Evolutionary conservation across 306 rosid species (phyloP), one percentile per base, ranked within the genome.

Genomic region (Lupinus albus): DNA sequence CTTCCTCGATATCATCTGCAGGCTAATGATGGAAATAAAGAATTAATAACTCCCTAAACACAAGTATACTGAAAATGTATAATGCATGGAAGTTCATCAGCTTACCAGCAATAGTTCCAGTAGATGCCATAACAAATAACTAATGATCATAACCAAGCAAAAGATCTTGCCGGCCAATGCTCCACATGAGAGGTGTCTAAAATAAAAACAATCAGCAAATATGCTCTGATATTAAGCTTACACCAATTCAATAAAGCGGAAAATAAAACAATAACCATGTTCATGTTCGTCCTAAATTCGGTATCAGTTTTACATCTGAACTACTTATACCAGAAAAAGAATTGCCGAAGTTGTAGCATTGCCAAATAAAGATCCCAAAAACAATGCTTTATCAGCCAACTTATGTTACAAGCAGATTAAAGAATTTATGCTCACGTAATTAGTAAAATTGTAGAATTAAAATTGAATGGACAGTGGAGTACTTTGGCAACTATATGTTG

Each of bases 101-200:
- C 68, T 21, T 79, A 91, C 95, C 87, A 87, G 81, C 88, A 84
- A 92, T 14, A 84, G 53, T 67, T 92, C 85, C 84, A 89, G 62
- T 46, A 89, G 73, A 75, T 77, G 84, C 96, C 92, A 89, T 20
- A 92, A 28, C 75, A 87, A 52, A 76, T 82, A 92, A 64, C 85
- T 90, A 49, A 84, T 68, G 61, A 87, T 80, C 96, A 89, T 84
- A 68, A 83, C 91, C 80, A 87, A 72, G 82, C 88, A 87, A 80
- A 87, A 87, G 36, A 89, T 82, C 77, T 87, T 89, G 54, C 96
- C 95, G 5, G 95, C 95, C 89, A 89, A 90, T 57, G 89, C 68
- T 74, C 96, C 96, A 65, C 95, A 85, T 0, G 89, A 77, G 51
- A 85, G 88, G 71, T 87, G 76, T 74, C 96, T 89, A 73, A 50